A percentile compares a stretch with the other conserved stretches of the same genome.
phyloP scores from a whole-genome alignment of 306 rosid genomes.

The Lathyrus aphaca region DNA sequence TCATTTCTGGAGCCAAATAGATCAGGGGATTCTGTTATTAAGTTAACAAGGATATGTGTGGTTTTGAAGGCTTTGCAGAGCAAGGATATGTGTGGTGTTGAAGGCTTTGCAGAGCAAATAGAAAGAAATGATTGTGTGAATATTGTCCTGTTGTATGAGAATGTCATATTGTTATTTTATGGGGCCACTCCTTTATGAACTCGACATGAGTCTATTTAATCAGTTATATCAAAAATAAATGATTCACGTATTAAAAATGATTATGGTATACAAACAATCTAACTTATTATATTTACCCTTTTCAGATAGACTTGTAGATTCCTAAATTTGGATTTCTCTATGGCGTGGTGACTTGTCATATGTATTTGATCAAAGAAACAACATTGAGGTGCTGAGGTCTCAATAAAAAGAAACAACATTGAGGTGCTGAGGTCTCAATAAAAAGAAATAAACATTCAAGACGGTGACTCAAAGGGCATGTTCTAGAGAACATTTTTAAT shows the following conservation, averaged over 20 bases:
- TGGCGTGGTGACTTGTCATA: neutral
- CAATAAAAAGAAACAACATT: slow-evolving; percentile 5
- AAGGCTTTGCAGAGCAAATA: neutral
- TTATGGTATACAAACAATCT: neutral
- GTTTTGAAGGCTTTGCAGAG: too few relatives aligned
- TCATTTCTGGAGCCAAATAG: too few relatives aligned
- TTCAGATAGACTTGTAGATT: neutral
- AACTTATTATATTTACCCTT: slow-evolving; percentile 26
- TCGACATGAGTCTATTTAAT: neutral
- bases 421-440: slow-evolving; percentile 17
- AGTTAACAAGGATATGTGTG: too few relatives aligned
- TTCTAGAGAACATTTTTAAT: too few relatives aligned
- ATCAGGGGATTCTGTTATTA: too few relatives aligned
- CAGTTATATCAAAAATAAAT: neutral
- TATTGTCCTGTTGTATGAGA: neutral
- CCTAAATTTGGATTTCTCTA: slow-evolving; percentile 9
- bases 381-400: slow-evolving; percentile 14
- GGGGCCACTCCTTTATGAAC: neutral
- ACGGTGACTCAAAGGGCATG: neutral
- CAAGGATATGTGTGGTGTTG: too few relatives aligned
- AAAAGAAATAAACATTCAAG: too few relatives aligned
- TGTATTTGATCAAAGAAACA: too few relatives aligned
- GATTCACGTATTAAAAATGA: neutral
- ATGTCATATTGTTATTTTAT: neutral
- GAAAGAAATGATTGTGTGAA: neutral